Base-by-base conservation (phyloP, 257 asterid species). In the Salvia hispanica region DNA sequence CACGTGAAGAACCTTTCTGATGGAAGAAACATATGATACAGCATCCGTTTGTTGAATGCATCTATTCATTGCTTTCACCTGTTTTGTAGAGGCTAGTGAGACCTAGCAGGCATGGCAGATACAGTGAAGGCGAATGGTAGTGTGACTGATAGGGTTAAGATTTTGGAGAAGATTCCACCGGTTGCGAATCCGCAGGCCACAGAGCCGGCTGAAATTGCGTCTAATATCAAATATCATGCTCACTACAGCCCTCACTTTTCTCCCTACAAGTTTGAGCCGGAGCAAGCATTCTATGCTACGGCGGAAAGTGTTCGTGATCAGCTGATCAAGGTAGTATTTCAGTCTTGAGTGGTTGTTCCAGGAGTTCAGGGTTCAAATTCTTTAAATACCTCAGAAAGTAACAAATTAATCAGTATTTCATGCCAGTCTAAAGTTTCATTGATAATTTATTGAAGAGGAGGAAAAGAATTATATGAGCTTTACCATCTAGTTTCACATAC, bases 241-340 rank as follows among this genome's bases (percentile, higher is more conserved):
- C 87, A 85, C 33, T 91, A 80, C 58, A 85, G 81, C 80, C 99
- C 99, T 81, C 97, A 87, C 82, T 94, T 88, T 71, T 88, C 99
- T 57, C 95, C 95, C 51, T 79, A 84, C 76, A 94, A 88, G 83
- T 94, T 88, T 61, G 99, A 94, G 70, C 91, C 91, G 0, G 96
- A 91, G 83, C 96, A 94, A 80, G 96, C 96, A n/a, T 94, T 66
- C 77, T 94, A 80, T 73, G 99, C 99, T 47, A 91, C 99, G 46
- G 99, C 99, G 31, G 95, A 91, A 52, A 94, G 99, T 52, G 88
- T 94, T 33, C 96, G 96, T 28, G 97, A 94, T 82, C 89, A 83
- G 44, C 64, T 91, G 81, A 86, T 94, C 77, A 87, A 91, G 83
- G 99, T 91, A 82, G 31, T 72, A 59, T 77, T 51, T 57, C 52